Conservation (phyloP, 2,329 filamentous ascomycete species). For the Phyllosticta citrichinensis region DNA sequence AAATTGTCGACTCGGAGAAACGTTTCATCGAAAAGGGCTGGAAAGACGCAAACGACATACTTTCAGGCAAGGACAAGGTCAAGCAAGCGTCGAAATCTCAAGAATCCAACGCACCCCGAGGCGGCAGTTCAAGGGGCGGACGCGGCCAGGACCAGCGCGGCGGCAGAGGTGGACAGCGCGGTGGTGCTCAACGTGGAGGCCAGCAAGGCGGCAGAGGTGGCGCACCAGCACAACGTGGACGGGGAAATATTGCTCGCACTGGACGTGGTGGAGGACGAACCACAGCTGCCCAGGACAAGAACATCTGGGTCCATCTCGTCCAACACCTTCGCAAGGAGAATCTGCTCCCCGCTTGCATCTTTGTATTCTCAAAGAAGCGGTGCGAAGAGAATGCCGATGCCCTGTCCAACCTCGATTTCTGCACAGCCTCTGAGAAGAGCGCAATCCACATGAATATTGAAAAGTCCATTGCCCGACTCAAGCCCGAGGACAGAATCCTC, state of each 20-base stretch:
- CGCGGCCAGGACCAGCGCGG: conserved; percentile 46
- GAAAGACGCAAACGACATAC: conserved; percentile 80
- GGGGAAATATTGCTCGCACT: conserved; percentile 81
- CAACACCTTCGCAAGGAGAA: conserved; percentile 81
- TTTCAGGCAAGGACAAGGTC: conserved; percentile 72
- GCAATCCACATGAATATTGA: conserved; percentile 96
- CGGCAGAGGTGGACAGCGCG: conserved; percentile 37
- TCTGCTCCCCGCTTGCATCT: conserved; percentile 86
- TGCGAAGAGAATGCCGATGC: conserved; percentile 97
- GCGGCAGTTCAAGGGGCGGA: conserved; percentile 37
- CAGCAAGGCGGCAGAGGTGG: conserved; percentile 47
- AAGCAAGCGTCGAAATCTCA: conserved; percentile 41
- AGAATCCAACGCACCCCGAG: conserved; percentile 42
- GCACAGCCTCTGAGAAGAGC: conserved; percentile 87
- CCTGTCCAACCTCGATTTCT: conserved; percentile 89
- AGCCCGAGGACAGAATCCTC: conserved; percentile 78
- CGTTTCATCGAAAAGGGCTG: conserved; percentile 85
- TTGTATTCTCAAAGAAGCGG: conserved; percentile 96
- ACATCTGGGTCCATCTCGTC: conserved; percentile 91
- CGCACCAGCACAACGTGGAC: conserved; percentile 42
- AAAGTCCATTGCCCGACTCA: conserved; percentile 82
- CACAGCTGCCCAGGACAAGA: conserved; percentile 88
- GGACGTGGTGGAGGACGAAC: conserved; percentile 79
- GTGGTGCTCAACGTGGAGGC: conserved; percentile 28
- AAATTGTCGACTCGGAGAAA: conserved; percentile 90